Evolutionary conservation across 306 rosid species (phyloP).

Genomic region (Purshia tridentata): DNA sequence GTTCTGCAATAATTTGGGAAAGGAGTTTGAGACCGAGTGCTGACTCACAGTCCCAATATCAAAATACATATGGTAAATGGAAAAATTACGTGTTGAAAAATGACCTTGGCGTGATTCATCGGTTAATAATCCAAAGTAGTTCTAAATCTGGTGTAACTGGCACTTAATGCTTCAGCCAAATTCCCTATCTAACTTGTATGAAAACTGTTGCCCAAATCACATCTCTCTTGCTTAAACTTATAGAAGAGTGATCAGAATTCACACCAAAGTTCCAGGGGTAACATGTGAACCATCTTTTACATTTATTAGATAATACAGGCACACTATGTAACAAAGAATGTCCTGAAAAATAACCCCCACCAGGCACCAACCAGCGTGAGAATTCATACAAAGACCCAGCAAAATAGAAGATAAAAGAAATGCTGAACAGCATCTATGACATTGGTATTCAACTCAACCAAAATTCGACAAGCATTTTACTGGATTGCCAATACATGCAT

Average conservation of each 20-base stretch:
- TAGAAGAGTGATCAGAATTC: too few relatives aligned
- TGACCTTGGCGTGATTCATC: too few relatives aligned
- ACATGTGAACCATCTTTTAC: too few relatives aligned
- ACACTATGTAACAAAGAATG: too few relatives aligned
- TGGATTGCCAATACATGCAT: background rate
- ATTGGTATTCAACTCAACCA: background rate
- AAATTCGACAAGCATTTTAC: background rate
- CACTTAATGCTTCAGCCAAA: constrained; percentile 1
- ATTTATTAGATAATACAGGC: too few relatives aligned
- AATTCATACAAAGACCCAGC: background rate
- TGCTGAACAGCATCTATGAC: background rate
- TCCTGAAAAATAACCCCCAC: too few relatives aligned
- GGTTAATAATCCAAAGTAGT: background rate
- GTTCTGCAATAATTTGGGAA: background rate
- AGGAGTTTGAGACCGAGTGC: background rate
- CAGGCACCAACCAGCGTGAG: too few relatives aligned
- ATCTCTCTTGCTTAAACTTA: background rate
- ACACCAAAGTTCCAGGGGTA: too few relatives aligned
- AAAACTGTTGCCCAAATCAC: background rate
- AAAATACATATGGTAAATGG: too few relatives aligned
- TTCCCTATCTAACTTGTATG: background rate
- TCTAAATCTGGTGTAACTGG: background rate
- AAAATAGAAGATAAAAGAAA: background rate
- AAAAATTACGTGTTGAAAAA: too few relatives aligned
- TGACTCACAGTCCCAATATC: too few relatives aligned